Conservation (phyloP, 208 protist species). For the Trichomonas vaginalis region DNA sequence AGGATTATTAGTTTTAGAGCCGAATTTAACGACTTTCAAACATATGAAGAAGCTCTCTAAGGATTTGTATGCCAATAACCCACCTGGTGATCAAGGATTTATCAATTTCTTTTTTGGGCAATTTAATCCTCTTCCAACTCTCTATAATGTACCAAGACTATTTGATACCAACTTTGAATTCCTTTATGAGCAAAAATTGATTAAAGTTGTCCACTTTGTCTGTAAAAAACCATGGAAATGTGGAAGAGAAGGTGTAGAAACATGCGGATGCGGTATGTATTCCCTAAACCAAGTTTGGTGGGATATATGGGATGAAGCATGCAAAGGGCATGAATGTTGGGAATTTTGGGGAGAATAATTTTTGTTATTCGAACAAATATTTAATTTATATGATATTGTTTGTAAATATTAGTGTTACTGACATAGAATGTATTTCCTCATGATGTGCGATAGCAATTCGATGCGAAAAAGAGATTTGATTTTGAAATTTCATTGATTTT, state of each 20-base stretch:
- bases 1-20: not conserved
- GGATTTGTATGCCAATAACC: too few relatives aligned
- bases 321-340: not conserved
- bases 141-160: not conserved
- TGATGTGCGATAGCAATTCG: too few relatives aligned
- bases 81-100: not conserved
- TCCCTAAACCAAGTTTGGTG: not conserved
- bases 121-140: not conserved
- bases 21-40: not conserved
- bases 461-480: too few relatives aligned
- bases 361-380: too few relatives aligned
- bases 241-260: not conserved
- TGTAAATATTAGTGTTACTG: too few relatives aligned
- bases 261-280: not conserved
- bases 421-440: too few relatives aligned
- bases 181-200: not conserved
- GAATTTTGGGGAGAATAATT: not conserved
- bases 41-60: not conserved
- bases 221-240: conserved; percentile 14
- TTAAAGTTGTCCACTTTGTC: not conserved
- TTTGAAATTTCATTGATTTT: too few relatives aligned
- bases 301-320: not conserved
- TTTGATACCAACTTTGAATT: not conserved
- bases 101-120: not conserved
- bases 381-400: too few relatives aligned